phyloP scores from a whole-genome alignment of 305 asterid species.

The Andrographis paniculata region DNA sequence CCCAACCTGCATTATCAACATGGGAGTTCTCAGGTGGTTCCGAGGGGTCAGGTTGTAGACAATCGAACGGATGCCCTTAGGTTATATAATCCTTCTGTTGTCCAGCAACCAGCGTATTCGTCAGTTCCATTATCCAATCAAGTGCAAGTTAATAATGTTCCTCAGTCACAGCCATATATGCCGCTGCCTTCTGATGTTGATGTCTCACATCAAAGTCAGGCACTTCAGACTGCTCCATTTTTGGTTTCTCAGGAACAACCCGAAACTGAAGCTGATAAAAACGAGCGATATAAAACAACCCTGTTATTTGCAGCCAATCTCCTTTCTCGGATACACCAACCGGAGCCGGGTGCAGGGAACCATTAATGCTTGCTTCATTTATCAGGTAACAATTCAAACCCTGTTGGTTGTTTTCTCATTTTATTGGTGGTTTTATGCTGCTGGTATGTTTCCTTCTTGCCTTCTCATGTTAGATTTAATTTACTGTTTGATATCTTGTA shows the following conservation, averaged over 20 bases:
- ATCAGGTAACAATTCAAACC: conserved; percentile 42
- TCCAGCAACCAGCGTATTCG: conserved; percentile 50
- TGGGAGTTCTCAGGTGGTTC: conserved; percentile 37
- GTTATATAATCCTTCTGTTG: conserved; percentile 41
- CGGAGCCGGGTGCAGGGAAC: conserved; percentile 62
- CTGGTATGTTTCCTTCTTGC: conserved; percentile 2
- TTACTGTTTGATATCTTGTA: conserved; percentile 17
- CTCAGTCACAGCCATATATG: conserved; percentile 41
- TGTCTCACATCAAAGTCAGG: conserved; percentile 41
- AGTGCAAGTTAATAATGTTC: conserved; percentile 30
- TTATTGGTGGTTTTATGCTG: background rate
- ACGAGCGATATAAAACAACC: conserved; percentile 80
- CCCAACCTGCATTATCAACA: conserved; percentile 47
- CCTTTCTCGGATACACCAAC: conserved; percentile 66
- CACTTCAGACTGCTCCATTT: conserved; percentile 39
- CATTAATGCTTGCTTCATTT: conserved; percentile 31
- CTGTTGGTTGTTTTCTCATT: background rate
- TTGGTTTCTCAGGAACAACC: conserved; percentile 49
- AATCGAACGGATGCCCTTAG: conserved; percentile 41
- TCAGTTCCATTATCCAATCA: conserved; percentile 40
- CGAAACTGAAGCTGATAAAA: conserved; percentile 84
- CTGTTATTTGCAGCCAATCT: conserved; percentile 87
- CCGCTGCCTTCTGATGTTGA: conserved; percentile 40
- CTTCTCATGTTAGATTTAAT: conserved; percentile 1
- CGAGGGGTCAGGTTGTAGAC: conserved; percentile 32